Conservation (phyloP, 2,329 filamentous ascomycete genomes). For the Sporothrix inflata region DNA sequence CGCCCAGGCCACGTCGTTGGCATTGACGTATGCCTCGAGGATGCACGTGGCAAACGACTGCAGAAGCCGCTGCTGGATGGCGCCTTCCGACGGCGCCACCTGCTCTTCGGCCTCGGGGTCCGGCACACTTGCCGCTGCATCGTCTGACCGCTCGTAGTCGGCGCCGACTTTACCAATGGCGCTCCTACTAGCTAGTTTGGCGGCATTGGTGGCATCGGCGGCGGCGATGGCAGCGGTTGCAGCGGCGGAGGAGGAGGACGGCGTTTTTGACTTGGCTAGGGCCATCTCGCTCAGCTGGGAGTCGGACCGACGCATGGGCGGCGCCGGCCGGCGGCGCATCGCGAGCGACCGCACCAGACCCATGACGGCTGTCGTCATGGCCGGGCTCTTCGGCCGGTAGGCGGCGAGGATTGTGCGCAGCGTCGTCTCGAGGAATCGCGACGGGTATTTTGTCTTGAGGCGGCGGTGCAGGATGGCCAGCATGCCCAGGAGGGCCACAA, state of each 20-base stretch:
- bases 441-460: conserved; percentile 77
- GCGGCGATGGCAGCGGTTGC: not conserved
- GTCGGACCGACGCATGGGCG: conserved; percentile 60
- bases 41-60: conserved; percentile 79
- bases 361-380: conserved; percentile 70
- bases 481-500: conserved; percentile 32
- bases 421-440: conserved; percentile 76
- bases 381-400: conserved; percentile 65
- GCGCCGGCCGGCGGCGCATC: conserved; percentile 65
- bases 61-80: conserved; percentile 65
- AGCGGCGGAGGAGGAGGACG: not conserved
- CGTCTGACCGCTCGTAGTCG: conserved; percentile 46
- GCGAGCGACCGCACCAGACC: conserved; percentile 72
- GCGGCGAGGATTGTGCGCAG: conserved; percentile 70
- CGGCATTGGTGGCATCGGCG: conserved; percentile 44
- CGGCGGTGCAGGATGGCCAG: conserved; percentile 72
- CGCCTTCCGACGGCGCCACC: conserved; percentile 59
- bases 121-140: conserved; percentile 59
- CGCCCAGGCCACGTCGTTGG: conserved; percentile 63
- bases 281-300: conserved; percentile 27
- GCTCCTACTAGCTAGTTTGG: conserved; percentile 37
- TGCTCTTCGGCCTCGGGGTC: conserved; percentile 64
- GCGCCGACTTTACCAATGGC: conserved; percentile 48
- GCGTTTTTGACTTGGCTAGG: not conserved
- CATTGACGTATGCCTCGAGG: conserved; percentile 72